These are phyloP conservation scores for Aspergillus conjunctus DNA, from an alignment of 495 filamentous ascomycete genomes.

Conservation along the genomic window DNA sequence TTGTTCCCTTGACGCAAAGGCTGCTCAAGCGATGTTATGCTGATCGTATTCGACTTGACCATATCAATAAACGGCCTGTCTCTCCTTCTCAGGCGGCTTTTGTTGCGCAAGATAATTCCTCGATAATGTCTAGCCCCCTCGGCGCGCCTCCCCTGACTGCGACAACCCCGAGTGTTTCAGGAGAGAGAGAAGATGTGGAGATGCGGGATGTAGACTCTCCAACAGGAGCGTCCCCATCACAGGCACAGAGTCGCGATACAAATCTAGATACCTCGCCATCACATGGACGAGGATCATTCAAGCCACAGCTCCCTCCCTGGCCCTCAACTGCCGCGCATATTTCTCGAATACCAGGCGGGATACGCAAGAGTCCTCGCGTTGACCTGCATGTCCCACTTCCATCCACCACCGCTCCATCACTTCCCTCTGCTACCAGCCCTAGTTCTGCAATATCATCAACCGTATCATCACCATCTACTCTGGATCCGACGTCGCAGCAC, in stretches of 20 bases:
- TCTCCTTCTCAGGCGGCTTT: constrained; percentile 20
- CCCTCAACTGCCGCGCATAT: constrained; percentile 46
- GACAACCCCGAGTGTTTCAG: constrained; percentile 27
- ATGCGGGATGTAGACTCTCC: constrained; percentile 37
- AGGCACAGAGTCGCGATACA: constrained; percentile 10
- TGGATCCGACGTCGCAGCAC: constrained; percentile 32
- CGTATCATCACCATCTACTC: constrained; percentile 37
- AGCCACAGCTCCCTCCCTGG: constrained; percentile 38
- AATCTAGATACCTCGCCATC: constrained; percentile 22
- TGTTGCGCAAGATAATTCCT: constrained; percentile 6
- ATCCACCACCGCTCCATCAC: constrained; percentile 26
- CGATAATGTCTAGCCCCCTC: constrained; percentile 12
- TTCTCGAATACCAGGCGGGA: constrained; percentile 32
- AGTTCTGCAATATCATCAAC: constrained; percentile 34
- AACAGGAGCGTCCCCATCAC: constrained; percentile 8
- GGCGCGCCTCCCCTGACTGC: constrained; percentile 10
- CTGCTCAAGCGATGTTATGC: constrained; percentile 48
- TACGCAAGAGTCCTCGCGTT: constrained; percentile 27
- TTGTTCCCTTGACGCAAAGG: constrained; percentile 45
- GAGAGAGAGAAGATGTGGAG: constrained; percentile 34
- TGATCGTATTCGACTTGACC: constrained; percentile 42
- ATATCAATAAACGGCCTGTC: constrained; percentile 22
- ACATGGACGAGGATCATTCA: constrained; percentile 28
- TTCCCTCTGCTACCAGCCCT: constrained; percentile 36
- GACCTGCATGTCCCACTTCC: constrained; percentile 48